These are phyloP conservation scores for Tricholomella constricta DNA, from an alignment of 768 basidiomycete genomes.

Conservation along the genomic window DNA sequence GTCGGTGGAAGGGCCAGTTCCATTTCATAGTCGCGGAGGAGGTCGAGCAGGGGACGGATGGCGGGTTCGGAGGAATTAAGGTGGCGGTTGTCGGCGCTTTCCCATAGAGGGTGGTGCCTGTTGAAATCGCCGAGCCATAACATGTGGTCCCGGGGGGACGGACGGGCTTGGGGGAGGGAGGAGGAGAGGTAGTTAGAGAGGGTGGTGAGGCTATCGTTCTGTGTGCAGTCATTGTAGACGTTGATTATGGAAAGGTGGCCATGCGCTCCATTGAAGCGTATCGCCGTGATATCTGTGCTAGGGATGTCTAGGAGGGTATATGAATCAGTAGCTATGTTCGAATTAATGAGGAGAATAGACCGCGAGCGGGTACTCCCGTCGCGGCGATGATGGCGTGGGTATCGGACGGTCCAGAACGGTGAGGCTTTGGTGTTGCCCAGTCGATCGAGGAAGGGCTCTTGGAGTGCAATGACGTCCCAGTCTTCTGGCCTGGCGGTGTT, in stretches of 20 bases:
- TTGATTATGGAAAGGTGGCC: background rate
- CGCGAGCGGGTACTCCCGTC: background rate
- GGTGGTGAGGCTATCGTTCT: conserved; percentile 7
- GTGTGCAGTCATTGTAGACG: conserved; percentile 7
- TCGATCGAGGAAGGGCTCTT: conserved; percentile 31
- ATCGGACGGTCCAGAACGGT: conserved; percentile 4
- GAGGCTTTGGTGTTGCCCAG: conserved; percentile 13
- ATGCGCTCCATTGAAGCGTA: background rate
- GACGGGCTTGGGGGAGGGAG: background rate
- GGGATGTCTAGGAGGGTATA: conserved; percentile 1
- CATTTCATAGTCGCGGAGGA: conserved; percentile 3
- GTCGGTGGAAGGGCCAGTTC: background rate
- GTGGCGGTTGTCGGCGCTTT: background rate
- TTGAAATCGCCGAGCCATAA: too few relatives aligned
- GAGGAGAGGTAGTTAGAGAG: conserved; percentile 1
- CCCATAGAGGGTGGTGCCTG: conserved; percentile 1
- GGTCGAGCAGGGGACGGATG: too few relatives aligned
- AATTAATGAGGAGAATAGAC: conserved; percentile 11
- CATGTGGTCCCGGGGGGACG: too few relatives aligned
- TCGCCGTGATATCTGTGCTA: conserved; percentile 1
- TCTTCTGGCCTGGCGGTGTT: conserved; percentile 9
- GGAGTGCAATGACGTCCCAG: conserved; percentile 29
- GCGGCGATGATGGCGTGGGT: background rate
- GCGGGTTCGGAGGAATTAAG: conserved; percentile 1
- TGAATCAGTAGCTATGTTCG: conserved; percentile 7